Evolutionary conservation across 345 rosid species (phyloP), one percentile per base, ranked within the genome.

Genomic region (Ceriops tagal): DNA sequence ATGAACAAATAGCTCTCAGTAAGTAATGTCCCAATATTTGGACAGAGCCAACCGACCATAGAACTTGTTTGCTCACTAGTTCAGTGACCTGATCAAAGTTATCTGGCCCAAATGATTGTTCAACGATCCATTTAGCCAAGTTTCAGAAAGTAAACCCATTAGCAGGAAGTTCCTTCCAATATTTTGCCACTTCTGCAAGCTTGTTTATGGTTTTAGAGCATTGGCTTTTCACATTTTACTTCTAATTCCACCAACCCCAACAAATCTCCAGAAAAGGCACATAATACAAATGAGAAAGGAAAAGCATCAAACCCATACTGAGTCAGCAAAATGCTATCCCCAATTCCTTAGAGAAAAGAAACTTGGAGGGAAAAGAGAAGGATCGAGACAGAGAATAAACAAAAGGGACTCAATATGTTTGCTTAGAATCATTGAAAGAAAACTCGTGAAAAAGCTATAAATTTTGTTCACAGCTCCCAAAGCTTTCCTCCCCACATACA

Each of bases 311-410:
- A 37, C 26, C 60, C 64, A 61, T 32, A 28, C 11, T 61, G 67
- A 69, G 61, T 74, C 73, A 52, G 64, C 61, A 72, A 71, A 78
- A 75, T 73, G 66, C 78, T 26, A 66, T 28, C 35, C 21, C 35
- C 52, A 7, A 34, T 34, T 0, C 37, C 37, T 34, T 1, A 34
- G 37, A 34, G 18, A 2, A 11, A 1, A 0, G 20, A 64, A 64
- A 10, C 21, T 34, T 34, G 9, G 1, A 34, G 9, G 10, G 9
- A 34, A 27, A 31, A 59, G 6, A 52, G 20, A 34, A 34, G 37
- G 37, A 34, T 3, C 49, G 62, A 34, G 28, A n/a, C 20, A 10
- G 46, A 19, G 65, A 62, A 68, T 58, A 74, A 69, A 68, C 65
- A 6, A 32, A 47, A 7, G 49, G 58, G 26, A 70, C 34, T 43